Conservation (phyloP, 352 stramenopile genomes). For the Lagenidium giganteum region DNA sequence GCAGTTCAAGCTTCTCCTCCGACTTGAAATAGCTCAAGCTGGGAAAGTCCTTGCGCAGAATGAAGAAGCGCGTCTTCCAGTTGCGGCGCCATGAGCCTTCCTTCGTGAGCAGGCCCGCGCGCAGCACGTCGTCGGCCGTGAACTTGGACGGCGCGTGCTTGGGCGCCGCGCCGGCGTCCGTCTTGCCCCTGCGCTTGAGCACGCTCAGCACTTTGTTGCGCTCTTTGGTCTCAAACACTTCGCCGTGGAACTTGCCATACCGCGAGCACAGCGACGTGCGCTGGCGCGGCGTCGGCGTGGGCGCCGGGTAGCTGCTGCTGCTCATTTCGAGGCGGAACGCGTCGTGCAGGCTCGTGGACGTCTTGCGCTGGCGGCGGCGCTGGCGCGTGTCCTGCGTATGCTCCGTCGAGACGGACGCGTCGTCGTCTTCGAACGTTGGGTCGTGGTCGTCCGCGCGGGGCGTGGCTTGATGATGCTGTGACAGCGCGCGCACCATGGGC, state of each 20-base stretch:
- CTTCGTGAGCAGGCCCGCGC: slow-evolving; percentile 59
- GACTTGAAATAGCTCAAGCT: slow-evolving; percentile 81
- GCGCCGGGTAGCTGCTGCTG: slow-evolving; percentile 7
- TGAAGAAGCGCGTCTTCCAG: slow-evolving; percentile 84
- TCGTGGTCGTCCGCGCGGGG: slow-evolving; percentile 10
- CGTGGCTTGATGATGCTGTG: slow-evolving; percentile 8
- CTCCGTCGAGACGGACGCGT: no score
- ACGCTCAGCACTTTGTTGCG: slow-evolving; percentile 71
- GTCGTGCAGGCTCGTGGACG: no score
- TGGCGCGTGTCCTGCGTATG: no score
- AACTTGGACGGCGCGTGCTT: slow-evolving; percentile 44
- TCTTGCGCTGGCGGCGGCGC: no score
- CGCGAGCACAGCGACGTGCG: slow-evolving; percentile 32
- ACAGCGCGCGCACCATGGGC: slow-evolving; percentile 25
- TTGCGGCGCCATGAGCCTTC: slow-evolving; percentile 82
- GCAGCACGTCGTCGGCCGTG: slow-evolving; percentile 63
- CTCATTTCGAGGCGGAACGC: no score
- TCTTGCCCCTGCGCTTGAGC: slow-evolving; percentile 59
- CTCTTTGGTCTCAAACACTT: slow-evolving; percentile 76
- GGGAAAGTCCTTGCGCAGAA: slow-evolving; percentile 66
- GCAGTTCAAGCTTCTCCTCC: slow-evolving; percentile 74
- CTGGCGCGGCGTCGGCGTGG: slow-evolving; percentile 9
- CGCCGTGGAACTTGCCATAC: slow-evolving; percentile 70
- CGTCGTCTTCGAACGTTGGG: no score
- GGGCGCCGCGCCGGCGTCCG: background rate